phyloP scores from a whole-genome alignment of 2,329 filamentous ascomycete species.

The Acephala macrosclerotiorum region DNA sequence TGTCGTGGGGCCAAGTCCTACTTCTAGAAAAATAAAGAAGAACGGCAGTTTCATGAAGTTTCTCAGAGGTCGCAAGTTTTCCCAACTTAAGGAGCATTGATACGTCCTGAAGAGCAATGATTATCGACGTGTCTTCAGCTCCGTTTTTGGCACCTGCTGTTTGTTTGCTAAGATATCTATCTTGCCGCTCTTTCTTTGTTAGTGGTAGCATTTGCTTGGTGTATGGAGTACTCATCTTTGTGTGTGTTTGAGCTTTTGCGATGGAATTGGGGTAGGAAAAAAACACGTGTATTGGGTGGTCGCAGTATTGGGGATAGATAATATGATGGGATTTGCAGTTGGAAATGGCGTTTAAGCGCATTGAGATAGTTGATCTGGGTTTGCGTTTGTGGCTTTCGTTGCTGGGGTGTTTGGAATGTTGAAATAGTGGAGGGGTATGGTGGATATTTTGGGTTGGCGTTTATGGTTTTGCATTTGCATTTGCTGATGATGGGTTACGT shows the following conservation, averaged over 20 bases:
- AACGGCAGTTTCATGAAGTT: background rate
- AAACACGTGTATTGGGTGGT: background rate
- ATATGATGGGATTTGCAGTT: background rate
- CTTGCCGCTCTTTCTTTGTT: background rate
- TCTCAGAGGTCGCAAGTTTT: background rate
- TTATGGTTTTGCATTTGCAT: too few species aligned
- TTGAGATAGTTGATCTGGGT: background rate
- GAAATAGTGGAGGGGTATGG: too few species aligned
- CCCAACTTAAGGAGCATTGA: background rate
- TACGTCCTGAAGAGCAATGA: background rate
- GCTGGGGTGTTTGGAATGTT: too few species aligned
- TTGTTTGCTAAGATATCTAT: background rate
- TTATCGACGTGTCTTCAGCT: background rate
- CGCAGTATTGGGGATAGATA: background rate
- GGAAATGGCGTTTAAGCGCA: background rate
- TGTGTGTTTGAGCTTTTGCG: background rate
- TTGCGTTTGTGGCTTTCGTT: too few species aligned
- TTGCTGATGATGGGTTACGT: too few species aligned
- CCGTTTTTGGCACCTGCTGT: background rate
- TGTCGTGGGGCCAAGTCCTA: background rate
- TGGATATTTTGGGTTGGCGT: too few species aligned
- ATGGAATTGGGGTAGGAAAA: background rate
- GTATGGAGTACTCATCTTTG: background rate
- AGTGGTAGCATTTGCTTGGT: background rate
- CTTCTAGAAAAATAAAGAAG: background rate